phyloP scores from a whole-genome alignment of 257 asterid genomes.

The Lycium ferocissimum region DNA sequence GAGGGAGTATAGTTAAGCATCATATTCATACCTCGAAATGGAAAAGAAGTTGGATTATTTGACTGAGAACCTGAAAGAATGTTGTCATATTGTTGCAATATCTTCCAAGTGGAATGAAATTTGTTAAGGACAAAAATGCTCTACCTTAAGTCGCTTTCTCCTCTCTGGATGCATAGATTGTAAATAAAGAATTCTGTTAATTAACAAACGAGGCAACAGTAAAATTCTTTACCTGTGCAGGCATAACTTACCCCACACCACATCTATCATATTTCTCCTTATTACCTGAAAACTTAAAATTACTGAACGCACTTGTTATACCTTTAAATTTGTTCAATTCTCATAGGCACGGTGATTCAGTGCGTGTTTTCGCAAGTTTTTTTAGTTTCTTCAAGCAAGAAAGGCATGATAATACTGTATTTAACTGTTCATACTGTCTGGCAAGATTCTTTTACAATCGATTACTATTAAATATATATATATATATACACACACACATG shows the following conservation, averaged over 20 bases:
- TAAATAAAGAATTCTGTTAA: background rate
- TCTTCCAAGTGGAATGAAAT: background rate
- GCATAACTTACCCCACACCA: background rate
- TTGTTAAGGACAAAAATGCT: slow-evolving; percentile 13
- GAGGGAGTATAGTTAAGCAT: too few relatives aligned
- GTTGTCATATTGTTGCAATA: slow-evolving; percentile 34
- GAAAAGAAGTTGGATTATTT: background rate
- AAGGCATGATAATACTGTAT: too few relatives aligned
- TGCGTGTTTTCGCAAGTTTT: too few relatives aligned
- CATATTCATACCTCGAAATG: background rate
- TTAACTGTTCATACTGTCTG: too few relatives aligned
- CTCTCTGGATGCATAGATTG: background rate
- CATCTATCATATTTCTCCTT: background rate
- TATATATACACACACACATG: too few relatives aligned
- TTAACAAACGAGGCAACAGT: background rate
- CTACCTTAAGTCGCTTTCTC: background rate
- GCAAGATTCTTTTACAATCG: background rate
- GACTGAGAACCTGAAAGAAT: slow-evolving; percentile 14
- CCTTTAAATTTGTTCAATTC: background rate
- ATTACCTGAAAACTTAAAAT: background rate
- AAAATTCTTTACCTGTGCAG: background rate
- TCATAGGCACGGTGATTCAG: background rate
- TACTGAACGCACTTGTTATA: too few relatives aligned
- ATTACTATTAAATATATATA: too few relatives aligned
- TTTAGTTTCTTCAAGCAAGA: too few relatives aligned